These are phyloP conservation scores for Flaveria sonorensis DNA, from an alignment of 129 eudicot species.

Conservation along the genomic window DNA sequence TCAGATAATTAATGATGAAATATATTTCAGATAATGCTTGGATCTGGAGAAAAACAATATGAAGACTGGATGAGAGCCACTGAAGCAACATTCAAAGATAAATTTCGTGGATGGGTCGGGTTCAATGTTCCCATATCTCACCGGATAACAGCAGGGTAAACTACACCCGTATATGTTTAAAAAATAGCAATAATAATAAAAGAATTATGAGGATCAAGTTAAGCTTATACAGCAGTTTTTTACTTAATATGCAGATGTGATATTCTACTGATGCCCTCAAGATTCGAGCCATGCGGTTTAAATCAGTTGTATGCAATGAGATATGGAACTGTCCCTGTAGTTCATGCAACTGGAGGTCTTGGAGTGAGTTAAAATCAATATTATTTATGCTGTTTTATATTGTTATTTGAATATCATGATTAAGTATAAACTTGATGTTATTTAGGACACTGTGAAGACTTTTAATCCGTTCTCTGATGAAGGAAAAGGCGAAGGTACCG, in stretches of 20 bases:
- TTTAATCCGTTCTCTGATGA: slow-evolving; percentile 8
- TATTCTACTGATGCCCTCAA: slow-evolving; percentile 84
- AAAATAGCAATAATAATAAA: background rate
- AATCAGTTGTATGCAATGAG: slow-evolving; percentile 95
- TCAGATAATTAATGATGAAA: background rate
- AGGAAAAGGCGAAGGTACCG: slow-evolving; percentile 19
- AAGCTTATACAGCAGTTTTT: background rate
- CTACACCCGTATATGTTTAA: background rate
- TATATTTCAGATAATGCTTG: slow-evolving; percentile 80
- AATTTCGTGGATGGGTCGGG: slow-evolving; percentile 93
- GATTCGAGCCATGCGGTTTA: slow-evolving; percentile 95
- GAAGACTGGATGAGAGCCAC: slow-evolving; percentile 93
- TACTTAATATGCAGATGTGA: slow-evolving; percentile 64
- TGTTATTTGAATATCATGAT: background rate
- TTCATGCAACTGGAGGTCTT: slow-evolving; percentile 91
- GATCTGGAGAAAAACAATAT: slow-evolving; percentile 90
- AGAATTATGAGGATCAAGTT: background rate
- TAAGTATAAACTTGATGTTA: background rate
- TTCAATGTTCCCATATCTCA: slow-evolving; percentile 89
- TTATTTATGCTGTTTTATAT: background rate
- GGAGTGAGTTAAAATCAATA: slow-evolving; percentile 54
- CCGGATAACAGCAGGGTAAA: slow-evolving; percentile 88
- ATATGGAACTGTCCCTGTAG: slow-evolving; percentile 90
- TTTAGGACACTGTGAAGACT: slow-evolving; percentile 10
- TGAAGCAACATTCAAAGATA: slow-evolving; percentile 53